Conservation (phyloP, 345 rosid genomes). For the Rubroshorea leprosula region DNA sequence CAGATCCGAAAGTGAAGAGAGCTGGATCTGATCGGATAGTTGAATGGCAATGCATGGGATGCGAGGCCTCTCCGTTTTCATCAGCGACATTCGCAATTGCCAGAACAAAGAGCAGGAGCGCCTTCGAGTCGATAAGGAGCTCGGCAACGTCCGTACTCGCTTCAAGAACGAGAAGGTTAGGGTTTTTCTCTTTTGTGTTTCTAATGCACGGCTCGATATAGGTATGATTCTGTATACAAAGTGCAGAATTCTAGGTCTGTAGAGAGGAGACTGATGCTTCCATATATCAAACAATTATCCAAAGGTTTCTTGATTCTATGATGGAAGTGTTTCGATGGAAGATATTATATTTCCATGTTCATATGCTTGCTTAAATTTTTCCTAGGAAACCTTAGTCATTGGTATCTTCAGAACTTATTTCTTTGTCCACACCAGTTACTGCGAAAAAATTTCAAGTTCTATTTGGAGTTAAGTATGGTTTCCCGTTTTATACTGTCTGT, state of each 20-base stretch:
- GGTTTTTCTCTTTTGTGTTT: background rate
- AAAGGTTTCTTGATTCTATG: background rate
- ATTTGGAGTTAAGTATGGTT: too few relatives aligned
- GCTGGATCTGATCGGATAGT: constrained; percentile 17
- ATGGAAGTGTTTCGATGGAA: background rate
- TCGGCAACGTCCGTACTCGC: constrained; percentile 92
- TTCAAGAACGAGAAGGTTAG: constrained; percentile 93
- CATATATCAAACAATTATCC: background rate
- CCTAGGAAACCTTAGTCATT: too few relatives aligned
- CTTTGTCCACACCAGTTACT: too few relatives aligned
- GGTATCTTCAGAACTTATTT: too few relatives aligned
- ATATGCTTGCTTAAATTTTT: background rate
- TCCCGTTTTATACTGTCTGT: too few relatives aligned
- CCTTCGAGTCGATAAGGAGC: constrained; percentile 98
- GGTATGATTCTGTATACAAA: background rate
- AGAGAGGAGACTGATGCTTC: background rate
- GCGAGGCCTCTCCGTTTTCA: constrained; percentile 97
- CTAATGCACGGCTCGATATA: background rate
- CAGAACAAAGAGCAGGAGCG: constrained; percentile 96
- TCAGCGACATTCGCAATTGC: constrained; percentile 97
- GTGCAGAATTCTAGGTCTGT: background rate
- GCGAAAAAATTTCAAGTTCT: too few relatives aligned
- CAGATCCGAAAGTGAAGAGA: constrained; percentile 9
- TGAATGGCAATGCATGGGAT: constrained; percentile 47
- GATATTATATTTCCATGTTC: too few relatives aligned